These are phyloP conservation scores for Discostella stelligera DNA, from an alignment of 352 stramenopile genomes.

Conservation along the genomic window DNA sequence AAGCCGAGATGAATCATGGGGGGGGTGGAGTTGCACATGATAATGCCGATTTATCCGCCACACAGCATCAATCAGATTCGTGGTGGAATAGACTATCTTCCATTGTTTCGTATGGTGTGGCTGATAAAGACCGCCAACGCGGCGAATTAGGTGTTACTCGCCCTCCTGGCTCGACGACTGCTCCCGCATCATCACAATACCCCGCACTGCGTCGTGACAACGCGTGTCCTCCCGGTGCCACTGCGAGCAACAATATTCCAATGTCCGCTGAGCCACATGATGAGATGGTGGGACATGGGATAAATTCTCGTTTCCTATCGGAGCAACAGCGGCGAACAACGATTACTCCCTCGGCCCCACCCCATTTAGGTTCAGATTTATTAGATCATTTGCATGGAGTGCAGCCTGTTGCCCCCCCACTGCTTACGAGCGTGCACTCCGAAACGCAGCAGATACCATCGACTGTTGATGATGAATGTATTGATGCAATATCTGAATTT, in stretches of 20 bases:
- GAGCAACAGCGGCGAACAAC: neutral
- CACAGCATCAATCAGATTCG: slow-evolving; percentile 46
- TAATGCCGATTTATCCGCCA: slow-evolving; percentile 1
- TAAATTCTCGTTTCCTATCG: slow-evolving; percentile 19
- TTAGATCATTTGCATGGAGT: neutral
- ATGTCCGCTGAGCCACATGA: too few relatives aligned
- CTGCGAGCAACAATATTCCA: too few relatives aligned
- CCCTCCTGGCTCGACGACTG: slow-evolving; percentile 25
- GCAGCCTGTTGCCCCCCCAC: too few relatives aligned
- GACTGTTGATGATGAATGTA: neutral
- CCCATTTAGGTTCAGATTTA: neutral
- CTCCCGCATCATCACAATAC: slow-evolving; percentile 15
- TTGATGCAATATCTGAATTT: slow-evolving; percentile 37
- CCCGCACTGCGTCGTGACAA: slow-evolving; percentile 27
- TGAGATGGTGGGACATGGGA: slow-evolving; percentile 28
- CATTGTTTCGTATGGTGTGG: slow-evolving; percentile 36
- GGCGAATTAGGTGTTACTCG: slow-evolving; percentile 47
- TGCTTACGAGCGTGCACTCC: too few relatives aligned
- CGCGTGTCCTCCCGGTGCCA: slow-evolving; percentile 22
- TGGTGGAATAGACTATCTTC: slow-evolving; percentile 52
- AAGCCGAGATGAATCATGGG: slow-evolving; percentile 62
- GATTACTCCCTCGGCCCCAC: neutral
- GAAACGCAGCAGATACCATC: neutral
- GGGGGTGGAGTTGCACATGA: slow-evolving; percentile 14
- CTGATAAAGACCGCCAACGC: slow-evolving; percentile 20